These are phyloP conservation scores for Wakefieldia striispora DNA, from an alignment of 768 basidiomycete genomes.

Conservation along the genomic window DNA sequence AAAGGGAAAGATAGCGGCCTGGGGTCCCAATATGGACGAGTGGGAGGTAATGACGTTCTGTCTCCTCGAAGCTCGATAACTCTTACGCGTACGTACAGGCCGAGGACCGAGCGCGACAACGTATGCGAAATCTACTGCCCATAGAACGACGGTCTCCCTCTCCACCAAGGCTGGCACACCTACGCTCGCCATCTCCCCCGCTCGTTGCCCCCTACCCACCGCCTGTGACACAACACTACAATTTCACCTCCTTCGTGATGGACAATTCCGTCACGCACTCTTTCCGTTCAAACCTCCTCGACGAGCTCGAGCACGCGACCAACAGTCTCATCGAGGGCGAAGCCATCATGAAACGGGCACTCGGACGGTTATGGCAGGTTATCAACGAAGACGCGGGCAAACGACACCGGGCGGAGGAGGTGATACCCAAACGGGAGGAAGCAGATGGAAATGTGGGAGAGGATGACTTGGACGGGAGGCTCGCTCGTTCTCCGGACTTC, in stretches of 20 bases:
- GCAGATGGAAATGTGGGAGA: conserved; percentile 53
- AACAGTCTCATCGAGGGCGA: conserved; percentile 86
- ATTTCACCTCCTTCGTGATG: conserved; percentile 82
- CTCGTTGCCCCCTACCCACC: conserved; percentile 72
- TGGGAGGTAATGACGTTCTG: conserved; percentile 62
- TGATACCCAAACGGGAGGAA: conserved; percentile 68
- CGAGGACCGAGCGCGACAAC: conserved; percentile 82
- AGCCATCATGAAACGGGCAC: conserved; percentile 63
- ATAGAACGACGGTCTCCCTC: conserved; percentile 61
- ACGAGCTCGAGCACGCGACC: conserved; percentile 79
- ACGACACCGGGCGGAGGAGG: conserved; percentile 32
- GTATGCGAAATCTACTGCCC: conserved; percentile 67
- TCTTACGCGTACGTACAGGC: conserved; percentile 42
- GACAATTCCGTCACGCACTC: conserved; percentile 82
- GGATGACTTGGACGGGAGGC: conserved; percentile 39
- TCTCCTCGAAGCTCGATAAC: conserved; percentile 1
- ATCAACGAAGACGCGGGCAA: conserved; percentile 68
- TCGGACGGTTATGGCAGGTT: conserved; percentile 80
- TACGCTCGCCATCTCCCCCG: conserved; percentile 78
- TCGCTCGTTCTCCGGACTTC: conserved; percentile 64
- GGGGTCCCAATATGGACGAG: conserved; percentile 83
- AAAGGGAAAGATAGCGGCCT: conserved; percentile 75
- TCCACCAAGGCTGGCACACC: conserved; percentile 70
- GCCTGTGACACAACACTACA: conserved; percentile 65
- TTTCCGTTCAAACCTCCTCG: conserved; percentile 73